Conservation (phyloP, 192 early-diverging fungal species). For the Coemansia sp. region DNA sequence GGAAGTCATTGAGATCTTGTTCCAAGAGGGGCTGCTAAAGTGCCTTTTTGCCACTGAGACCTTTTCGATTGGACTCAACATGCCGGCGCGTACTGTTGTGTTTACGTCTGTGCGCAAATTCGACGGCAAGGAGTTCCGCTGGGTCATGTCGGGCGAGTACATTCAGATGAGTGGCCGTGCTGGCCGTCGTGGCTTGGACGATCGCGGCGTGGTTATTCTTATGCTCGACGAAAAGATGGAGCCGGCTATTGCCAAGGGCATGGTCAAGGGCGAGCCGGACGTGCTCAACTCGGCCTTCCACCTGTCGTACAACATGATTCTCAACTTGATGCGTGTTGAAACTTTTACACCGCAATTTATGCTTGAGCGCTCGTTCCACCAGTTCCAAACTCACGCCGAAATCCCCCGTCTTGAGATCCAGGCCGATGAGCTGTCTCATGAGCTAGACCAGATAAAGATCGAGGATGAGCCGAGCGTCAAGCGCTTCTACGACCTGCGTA, state of each 20-base stretch:
- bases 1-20: slow-evolving; percentile 96
- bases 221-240: slow-evolving; percentile 98
- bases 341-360: slow-evolving; percentile 91
- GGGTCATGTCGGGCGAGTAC: slow-evolving; percentile 91
- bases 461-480: slow-evolving; percentile 69
- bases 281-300: slow-evolving; percentile 95
- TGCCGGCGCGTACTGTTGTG: slow-evolving; percentile 98
- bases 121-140: slow-evolving; percentile 85
- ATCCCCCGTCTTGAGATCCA: slow-evolving; percentile 71
- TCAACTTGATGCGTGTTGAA: slow-evolving; percentile 94
- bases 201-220: slow-evolving; percentile 94
- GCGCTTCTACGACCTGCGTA: slow-evolving; percentile 74
- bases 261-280: slow-evolving; percentile 86
- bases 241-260: slow-evolving; percentile 83
- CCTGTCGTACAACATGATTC: slow-evolving; percentile 94
- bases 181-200: slow-evolving; percentile 94
- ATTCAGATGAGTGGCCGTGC: slow-evolving; percentile 99
- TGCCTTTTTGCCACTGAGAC: slow-evolving; percentile 99
- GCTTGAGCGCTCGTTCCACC: slow-evolving; percentile 87
- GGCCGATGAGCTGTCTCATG: slow-evolving; percentile 46
- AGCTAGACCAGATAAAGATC: slow-evolving; percentile 55
- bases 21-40: slow-evolving; percentile 95
- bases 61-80: slow-evolving; percentile 98
- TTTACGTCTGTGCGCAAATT: slow-evolving; percentile 92
- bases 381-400: slow-evolving; percentile 85